Percentiles rank a stretch among this genome's conserved stretches.
These are phyloP conservation scores for Deuterostichococcus epilithicus DNA, from an alignment of 139 green algal genomes.

Conservation along the genomic window DNA sequence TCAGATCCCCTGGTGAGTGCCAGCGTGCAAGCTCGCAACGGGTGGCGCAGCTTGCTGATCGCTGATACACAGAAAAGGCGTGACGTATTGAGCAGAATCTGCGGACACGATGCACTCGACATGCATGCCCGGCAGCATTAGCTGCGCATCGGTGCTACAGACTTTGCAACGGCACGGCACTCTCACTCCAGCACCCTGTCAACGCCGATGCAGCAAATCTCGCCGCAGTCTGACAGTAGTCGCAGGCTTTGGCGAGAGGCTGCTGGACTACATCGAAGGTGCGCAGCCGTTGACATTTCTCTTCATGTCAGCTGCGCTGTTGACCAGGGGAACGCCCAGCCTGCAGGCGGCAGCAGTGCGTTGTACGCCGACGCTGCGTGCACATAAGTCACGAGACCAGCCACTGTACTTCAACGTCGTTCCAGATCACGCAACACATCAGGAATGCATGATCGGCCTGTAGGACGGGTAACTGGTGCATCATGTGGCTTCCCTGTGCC, in stretches of 20 bases:
- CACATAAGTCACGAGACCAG: neutral
- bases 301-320: neutral
- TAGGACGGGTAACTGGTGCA: neutral
- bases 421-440: neutral
- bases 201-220: neutral
- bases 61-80: too few relatives aligned
- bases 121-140: too few relatives aligned
- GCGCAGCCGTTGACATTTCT: too few relatives aligned
- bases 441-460: neutral
- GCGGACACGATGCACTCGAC: too few relatives aligned
- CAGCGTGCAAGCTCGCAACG: too few relatives aligned
- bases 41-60: too few relatives aligned
- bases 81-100: too few relatives aligned
- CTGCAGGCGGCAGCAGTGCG: neutral
- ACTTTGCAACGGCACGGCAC: too few relatives aligned
- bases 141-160: too few relatives aligned
- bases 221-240: neutral
- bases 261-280: slow-evolving; percentile 37
- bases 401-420: neutral
- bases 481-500: neutral
- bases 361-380: neutral
- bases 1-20: too few relatives aligned
- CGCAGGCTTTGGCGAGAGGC: slow-evolving; percentile 23
- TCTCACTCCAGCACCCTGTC: too few relatives aligned
- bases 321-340: neutral